Conservation (phyloP, 306 rosid species). For the Argentina anserina region DNA sequence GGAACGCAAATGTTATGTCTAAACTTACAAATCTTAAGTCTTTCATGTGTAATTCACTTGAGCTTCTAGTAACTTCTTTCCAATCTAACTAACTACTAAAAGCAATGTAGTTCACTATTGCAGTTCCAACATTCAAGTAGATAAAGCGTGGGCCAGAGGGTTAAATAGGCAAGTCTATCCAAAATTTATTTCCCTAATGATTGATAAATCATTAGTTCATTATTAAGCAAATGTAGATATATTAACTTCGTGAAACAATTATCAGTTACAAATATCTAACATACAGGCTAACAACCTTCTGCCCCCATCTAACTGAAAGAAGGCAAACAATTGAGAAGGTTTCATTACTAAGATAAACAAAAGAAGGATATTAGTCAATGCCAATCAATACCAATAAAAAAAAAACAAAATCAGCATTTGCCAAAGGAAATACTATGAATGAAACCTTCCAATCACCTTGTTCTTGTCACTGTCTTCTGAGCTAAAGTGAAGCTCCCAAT, state of each 20-base stretch:
- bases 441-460: slow-evolving; percentile 20
- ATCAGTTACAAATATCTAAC: neutral
- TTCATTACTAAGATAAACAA: neutral
- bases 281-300: neutral
- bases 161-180: neutral
- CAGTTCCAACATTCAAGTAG: too few species aligned
- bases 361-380: neutral
- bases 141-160: neutral
- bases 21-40: too few species aligned
- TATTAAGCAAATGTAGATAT: too few species aligned
- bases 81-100: too few species aligned
- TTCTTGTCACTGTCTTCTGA: slow-evolving; percentile 18
- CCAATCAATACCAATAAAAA: neutral
- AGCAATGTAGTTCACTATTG: too few species aligned
- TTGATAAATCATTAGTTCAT: neutral
- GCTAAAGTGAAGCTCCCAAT: slow-evolving; percentile 35
- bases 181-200: neutral
- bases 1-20: neutral
- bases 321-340: neutral
- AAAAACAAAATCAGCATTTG: too few species aligned
- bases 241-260: neutral
- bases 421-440: neutral
- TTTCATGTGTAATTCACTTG: too few species aligned
- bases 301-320: neutral
- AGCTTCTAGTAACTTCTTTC: too few species aligned